Evolutionary conservation across 1,284 basidiomycete species (phyloP).

Genomic region (Afroboletus lepidellus): DNA sequence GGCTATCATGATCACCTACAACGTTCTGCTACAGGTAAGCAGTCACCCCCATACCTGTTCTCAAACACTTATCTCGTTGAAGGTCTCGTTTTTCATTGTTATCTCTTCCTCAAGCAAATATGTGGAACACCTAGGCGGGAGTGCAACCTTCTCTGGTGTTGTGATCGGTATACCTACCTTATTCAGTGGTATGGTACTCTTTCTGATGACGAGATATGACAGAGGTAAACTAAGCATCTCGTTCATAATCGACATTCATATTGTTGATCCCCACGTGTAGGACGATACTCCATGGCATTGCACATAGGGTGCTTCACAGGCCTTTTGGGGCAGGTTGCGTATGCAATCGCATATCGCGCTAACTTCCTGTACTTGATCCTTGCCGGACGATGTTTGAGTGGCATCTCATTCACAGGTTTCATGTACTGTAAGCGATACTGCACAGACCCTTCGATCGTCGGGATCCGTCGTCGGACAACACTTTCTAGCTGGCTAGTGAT

Average conservation of each 20-base stretch:
- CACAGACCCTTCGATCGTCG: constrained; percentile 64
- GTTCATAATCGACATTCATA: not conserved
- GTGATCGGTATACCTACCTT: constrained; percentile 61
- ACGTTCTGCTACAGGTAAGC: constrained; percentile 46
- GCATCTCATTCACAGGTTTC: constrained; percentile 45
- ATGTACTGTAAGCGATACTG: constrained; percentile 63
- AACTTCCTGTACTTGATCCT: constrained; percentile 51
- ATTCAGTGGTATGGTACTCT: constrained; percentile 41
- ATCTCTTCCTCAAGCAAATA: constrained; percentile 67
- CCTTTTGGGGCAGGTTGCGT: constrained; percentile 44
- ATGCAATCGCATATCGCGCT: constrained; percentile 45
- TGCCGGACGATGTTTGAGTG: constrained; percentile 45
- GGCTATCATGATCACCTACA: constrained; percentile 43
- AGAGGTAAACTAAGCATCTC: constrained; percentile 40
- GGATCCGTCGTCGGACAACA: constrained; percentile 60
- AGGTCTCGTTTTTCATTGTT: constrained; percentile 69
- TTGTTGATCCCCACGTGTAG: constrained; percentile 34
- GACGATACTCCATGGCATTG: constrained; percentile 48
- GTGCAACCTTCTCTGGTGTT: constrained; percentile 64
- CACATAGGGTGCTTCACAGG: constrained; percentile 43
- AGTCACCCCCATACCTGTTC: not conserved
- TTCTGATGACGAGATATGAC: constrained; percentile 59
- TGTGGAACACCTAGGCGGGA: constrained; percentile 60
- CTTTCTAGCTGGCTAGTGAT: constrained; percentile 64
- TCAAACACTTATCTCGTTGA: not conserved